These are phyloP conservation scores for Quercus rubra DNA, from an alignment of 306 rosid species.

Conservation along the genomic window DNA sequence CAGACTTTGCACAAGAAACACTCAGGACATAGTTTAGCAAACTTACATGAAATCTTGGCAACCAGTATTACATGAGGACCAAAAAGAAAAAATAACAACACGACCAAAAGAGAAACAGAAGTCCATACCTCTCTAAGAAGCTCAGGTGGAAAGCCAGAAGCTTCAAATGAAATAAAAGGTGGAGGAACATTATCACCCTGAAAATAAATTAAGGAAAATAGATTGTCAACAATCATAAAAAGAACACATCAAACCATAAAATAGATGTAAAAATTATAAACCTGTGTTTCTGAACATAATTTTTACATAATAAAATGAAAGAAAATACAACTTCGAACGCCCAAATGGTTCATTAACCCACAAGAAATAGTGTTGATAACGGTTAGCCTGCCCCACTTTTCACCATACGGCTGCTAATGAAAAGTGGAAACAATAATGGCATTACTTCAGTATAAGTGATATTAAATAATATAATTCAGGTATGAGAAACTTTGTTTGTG, in stretches of 20 bases:
- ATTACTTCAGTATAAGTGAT: background rate
- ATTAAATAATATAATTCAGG: background rate
- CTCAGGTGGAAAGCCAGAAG: constrained; percentile 85
- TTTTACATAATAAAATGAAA: background rate
- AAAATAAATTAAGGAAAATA: constrained; percentile 7
- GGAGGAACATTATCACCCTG: constrained; percentile 92
- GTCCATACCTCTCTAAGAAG: constrained; percentile 88
- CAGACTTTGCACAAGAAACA: constrained; percentile 54
- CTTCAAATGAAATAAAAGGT: constrained; percentile 68
- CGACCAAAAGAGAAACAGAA: constrained; percentile 11
- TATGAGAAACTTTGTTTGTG: background rate
- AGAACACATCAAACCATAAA: background rate
- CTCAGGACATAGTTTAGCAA: constrained; percentile 34
- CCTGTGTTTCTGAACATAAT: background rate
- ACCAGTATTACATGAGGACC: constrained; percentile 22
- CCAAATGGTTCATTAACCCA: background rate
- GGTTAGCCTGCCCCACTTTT: background rate
- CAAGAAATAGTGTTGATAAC: background rate
- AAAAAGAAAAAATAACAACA: background rate
- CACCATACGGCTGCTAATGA: background rate
- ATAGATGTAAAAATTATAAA: background rate
- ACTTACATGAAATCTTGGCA: constrained; percentile 38
- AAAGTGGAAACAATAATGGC: background rate
- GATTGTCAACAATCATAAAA: background rate
- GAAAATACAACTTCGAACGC: background rate